Evolutionary conservation across 2,329 filamentous ascomycete genomes (phyloP), one percentile per base, ranked within the genome.

Genomic region (Cladosporium sp.): DNA sequence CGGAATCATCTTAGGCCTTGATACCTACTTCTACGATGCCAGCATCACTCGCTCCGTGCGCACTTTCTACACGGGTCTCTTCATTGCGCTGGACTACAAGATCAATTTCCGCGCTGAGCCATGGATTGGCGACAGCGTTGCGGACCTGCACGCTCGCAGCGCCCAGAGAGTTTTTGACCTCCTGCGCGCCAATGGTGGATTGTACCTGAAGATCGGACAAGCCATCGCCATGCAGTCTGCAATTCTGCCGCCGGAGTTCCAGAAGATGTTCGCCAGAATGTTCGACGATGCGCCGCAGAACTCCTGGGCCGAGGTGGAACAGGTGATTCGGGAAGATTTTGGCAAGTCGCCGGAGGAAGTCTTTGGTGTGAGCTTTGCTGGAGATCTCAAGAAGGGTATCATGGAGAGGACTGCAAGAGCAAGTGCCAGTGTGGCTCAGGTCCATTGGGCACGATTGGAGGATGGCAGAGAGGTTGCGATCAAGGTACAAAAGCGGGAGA

Each of bases 151-250:
- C 69, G 74, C 78, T 32, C 84, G 93, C 54, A 95, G 86, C 64
- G 93, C 93, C 0, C 82, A 90, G 71, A 78, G 88, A 20, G 73
- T 97, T 32, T 95, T 88, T 53, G 78, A 92, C 25, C 72, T 98
- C 55, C 76, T 97, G 57, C 79, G 88, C 20, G 74, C 80, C 49
- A 98, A 98, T 76, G 92, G 93, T 53, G 93, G 93, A 0, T 71
- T 98, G 15, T 98, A 97, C 65, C 77, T 97, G 64, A 98, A 98
- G 77, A 96, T 98, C 52, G 93, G 93, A 0, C 93, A 98, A 75
- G 93, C 93, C 4, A 92, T 98, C 58, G 93, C 92, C 12, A 97
- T 97, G 93, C 93, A 98, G 75, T 92, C 87, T 58, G 92, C 92
- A 0, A 84, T 97, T 20, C 72, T 98, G 54, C 93, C 93, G 20